Base-by-base conservation (phyloP, 1,139 yeast genomes). In the Yamadazyma friedrichii region DNA sequence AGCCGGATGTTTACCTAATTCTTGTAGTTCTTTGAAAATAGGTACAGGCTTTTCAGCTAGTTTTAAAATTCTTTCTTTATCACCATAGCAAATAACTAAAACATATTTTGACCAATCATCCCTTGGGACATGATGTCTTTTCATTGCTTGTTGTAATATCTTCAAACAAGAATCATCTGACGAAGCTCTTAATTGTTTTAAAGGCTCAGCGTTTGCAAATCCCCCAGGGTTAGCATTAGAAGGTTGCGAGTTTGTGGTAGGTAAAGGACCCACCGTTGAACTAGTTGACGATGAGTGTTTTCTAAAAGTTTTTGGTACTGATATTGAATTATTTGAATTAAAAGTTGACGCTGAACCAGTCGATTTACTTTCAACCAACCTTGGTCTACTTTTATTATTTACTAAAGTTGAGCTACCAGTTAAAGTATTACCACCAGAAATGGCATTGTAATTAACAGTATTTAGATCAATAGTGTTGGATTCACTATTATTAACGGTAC, bases 101-200 rank as follows among this genome's bases (percentile, higher is more conserved):
- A 93, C 96, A 56, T 89, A 91, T 52, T 88, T 86, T 42, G 86
- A 76, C 94, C 96, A 87, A 58, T 89, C 96, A 40, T 80, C 84
- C 31, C 83, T 78, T 24, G 82, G 82, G 42, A 93, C 76, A 48
- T 82, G 84, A 64, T 91, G 95, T 49, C 95, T 76, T 51, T 83
- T 81, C 85, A 89, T 84, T 4, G 96, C 97, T 32, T 86, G 89
- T 53, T 88, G 96, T 39, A 93, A 66, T 22, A 93, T 85, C 61
- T 87, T 88, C 54, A 86, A 82, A 60, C 97, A 89, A 1, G 97
- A 89, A 56, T 91, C 98, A 45, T 91, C 96, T 17, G 89, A 83
- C 3, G 94, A 84, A 1, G 96, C 96, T 39, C 95, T 70, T 47
- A 91, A 67, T 52, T 88, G 95, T 54, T 88, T 88, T 52, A 89